Evolutionary conservation across 768 basidiomycete species (phyloP), one percentile per base, ranked within the genome.

Genomic region (Mycena filopes): DNA sequence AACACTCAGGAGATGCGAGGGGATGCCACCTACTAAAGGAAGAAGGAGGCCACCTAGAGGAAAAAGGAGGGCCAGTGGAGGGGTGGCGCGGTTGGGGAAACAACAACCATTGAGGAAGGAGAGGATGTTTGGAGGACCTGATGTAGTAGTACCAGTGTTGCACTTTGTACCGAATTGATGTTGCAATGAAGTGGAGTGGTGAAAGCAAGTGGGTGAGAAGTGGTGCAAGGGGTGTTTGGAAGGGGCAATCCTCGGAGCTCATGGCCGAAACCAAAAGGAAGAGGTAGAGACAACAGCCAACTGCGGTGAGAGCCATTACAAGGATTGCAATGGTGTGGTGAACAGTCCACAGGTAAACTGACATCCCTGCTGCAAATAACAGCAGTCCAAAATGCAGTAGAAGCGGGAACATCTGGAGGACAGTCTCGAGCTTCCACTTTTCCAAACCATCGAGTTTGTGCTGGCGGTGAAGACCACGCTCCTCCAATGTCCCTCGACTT

Each of bases 321-420:
- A 53, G 38, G 6, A 15, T 38, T 5, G 51, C 51, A 6, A 53
- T 18, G 9, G 36, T 23, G 25, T 7, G 51, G 23, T 53, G 21
- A 20, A 41, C 26, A 13, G 51, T 53, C 51, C 51, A 41, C 18
- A 53, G 36, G 16, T 53, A 53, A 40, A 53, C 9, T 4, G 51
- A 53, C 21, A 53, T 21, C 6, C 23, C 33, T 9, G 21, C 21
- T 0, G 51, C 51, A 25, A 53, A 53, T 16, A 53, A 23, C 23
- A 53, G 36, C 7, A 53, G 51, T 25, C 36, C 38, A 15, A 53
- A 23, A 36, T 53, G 51, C 38, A 53, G 33, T 25, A 53, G 51
- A 10, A 53, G 51, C 6, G 51, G 51, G 36, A 53, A 49, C 10
- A 29, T 18, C 21, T 49, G 48, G 28, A 49, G 29, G 26, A 49